Base-by-base conservation (phyloP, 495 filamentous ascomycete species). In the Mytilinidion resinicola region DNA sequence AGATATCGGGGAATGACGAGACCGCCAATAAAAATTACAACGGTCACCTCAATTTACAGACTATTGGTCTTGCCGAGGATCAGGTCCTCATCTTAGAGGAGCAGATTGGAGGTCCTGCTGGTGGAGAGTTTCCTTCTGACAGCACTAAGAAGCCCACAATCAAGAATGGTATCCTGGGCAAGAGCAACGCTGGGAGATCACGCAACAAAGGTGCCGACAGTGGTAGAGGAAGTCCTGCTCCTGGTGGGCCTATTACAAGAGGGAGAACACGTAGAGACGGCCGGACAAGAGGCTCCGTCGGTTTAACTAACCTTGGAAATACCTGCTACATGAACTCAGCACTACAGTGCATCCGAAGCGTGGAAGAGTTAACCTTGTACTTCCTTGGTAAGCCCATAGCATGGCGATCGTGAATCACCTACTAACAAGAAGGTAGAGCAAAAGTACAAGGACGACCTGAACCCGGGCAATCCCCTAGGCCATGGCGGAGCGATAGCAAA, bases 281-380 rank as follows among this genome's bases (percentile, higher is more conserved):
- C 1, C 81, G 85, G 51, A 78, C 80, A 11, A 73, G 81, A 33
- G 91, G 91, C 14, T 85, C 80, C 30, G 87, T 90, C 43, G 93
- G 93, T 33, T 73, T 98, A 46, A 83, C 80, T 53, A 98, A 98
- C 66, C 73, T 97, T 25, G 93, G 93, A 15, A 98, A 98, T 64
- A 96, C 93, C 0, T 98, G 93, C 73, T 98, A 97, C 71, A 96
- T 96, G 90, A 96, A 96, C 72, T 95, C 93, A 14, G 93, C 95
- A 19, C 73, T 96, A 51, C 93, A 98, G 69, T 97, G 93, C 68
- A 78, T 98, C 39, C 82, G 91, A 36, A 91, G 86, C 61, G 88
- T 96, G 2, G 88, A 95, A 60, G 93, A 98, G 72, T 75, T 98
- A 65, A 89, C 89, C 6, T 82, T 86, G 57, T 98, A 96, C 72